Conservation (phyloP, 352 stramenopile species). For the Phytopythium sindhum region DNA sequence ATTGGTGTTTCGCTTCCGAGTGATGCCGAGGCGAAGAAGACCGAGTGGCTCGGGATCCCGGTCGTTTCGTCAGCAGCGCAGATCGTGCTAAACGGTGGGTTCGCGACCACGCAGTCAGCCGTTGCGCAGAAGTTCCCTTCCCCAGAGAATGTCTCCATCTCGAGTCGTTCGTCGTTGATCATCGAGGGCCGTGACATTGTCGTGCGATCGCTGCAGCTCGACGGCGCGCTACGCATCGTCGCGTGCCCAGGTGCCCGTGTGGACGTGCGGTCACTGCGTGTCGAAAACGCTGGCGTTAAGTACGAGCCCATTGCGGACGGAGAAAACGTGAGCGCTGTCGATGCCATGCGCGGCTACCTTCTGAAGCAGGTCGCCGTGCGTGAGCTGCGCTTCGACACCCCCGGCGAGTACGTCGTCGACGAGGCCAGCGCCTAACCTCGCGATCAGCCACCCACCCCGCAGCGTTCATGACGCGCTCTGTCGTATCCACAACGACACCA, state of each 20-base stretch:
- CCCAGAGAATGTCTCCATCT: slow-evolving; percentile 28
- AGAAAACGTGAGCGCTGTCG: slow-evolving; percentile 24
- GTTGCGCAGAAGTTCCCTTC: slow-evolving; percentile 30
- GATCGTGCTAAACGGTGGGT: slow-evolving; percentile 37
- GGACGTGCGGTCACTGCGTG: slow-evolving; percentile 30
- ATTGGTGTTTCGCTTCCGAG: slow-evolving; percentile 19
- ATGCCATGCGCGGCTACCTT: slow-evolving; percentile 56
- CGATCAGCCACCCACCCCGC: no score
- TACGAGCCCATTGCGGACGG: slow-evolving; percentile 26
- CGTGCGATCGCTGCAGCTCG: slow-evolving; percentile 35
- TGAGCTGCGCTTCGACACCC: slow-evolving; percentile 40
- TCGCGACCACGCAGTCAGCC: slow-evolving; percentile 28
- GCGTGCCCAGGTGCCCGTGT: slow-evolving; percentile 44
- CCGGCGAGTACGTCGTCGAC: slow-evolving; percentile 48
- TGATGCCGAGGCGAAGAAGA: slow-evolving; percentile 12
- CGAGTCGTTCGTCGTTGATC: slow-evolving; percentile 50
- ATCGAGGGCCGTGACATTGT: slow-evolving; percentile 40
- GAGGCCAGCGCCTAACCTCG: background rate
- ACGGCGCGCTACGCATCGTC: slow-evolving; percentile 48
- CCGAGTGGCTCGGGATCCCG: slow-evolving; percentile 50
- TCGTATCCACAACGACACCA: no score
- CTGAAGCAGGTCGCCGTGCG: slow-evolving; percentile 34
- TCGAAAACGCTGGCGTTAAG: slow-evolving; percentile 46
- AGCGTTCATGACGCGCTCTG: no score
- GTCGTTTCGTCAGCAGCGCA: slow-evolving; percentile 40